Evolutionary conservation across 495 filamentous ascomycete genomes (phyloP).

Genomic region (Penicillium longicatenatum): DNA sequence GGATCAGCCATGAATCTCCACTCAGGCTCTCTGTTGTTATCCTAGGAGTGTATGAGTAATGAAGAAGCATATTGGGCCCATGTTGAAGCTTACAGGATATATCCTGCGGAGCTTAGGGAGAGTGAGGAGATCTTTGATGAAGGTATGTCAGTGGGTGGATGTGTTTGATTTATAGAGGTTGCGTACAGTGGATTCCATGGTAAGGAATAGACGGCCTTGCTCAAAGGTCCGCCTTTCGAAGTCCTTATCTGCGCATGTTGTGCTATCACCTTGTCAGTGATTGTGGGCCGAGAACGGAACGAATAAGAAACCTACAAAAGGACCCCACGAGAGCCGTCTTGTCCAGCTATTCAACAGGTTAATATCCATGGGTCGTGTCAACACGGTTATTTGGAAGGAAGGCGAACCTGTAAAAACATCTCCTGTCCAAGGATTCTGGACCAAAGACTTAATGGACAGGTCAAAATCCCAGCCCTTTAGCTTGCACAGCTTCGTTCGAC

Average conservation of each 20-base stretch:
- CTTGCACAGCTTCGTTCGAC: constrained; percentile 32
- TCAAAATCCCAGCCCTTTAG: constrained; percentile 37
- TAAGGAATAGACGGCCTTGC: no score
- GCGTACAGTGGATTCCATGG: not conserved
- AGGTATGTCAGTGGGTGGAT: constrained; percentile 7
- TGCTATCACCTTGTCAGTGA: not conserved
- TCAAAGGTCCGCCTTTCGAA: not conserved
- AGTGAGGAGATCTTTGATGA: constrained; percentile 39
- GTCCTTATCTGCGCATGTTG: not conserved
- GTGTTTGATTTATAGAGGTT: not conserved
- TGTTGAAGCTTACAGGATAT: constrained; percentile 24
- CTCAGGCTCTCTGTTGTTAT: constrained; percentile 43
- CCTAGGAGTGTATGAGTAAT: constrained; percentile 27
- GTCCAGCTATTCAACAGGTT: constrained; percentile 25
- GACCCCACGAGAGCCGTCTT: constrained; percentile 34
- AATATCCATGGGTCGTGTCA: not conserved
- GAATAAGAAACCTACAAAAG: constrained; percentile 34
- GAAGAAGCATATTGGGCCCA: not conserved
- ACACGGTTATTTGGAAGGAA: not conserved
- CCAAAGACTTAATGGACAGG: constrained; percentile 36
- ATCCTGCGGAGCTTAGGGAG: constrained; percentile 42
- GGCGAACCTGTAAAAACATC: constrained; percentile 30
- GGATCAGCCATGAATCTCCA: constrained; percentile 34
- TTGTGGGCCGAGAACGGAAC: not conserved
- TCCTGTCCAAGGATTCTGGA: constrained; percentile 39